phyloP scores from a whole-genome alignment of 192 early-diverging fungal species.

The Coemansia sp. region DNA sequence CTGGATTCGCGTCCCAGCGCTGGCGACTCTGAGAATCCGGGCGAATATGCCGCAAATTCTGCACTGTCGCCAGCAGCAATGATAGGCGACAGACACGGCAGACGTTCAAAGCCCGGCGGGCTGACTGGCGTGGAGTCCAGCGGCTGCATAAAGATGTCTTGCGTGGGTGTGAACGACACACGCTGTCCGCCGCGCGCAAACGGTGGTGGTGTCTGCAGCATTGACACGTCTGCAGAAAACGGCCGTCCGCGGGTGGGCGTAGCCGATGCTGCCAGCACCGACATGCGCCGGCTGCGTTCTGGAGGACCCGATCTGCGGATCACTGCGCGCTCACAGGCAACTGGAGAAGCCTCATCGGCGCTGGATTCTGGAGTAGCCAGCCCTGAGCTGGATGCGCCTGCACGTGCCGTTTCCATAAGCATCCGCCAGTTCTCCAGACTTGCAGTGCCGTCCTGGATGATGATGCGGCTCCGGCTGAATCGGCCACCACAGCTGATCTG shows the following conservation, averaged over 20 bases:
- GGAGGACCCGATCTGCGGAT: background rate
- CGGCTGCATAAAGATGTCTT: slow-evolving; percentile 37
- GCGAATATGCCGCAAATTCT: slow-evolving; percentile 37
- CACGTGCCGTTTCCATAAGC: slow-evolving; percentile 36
- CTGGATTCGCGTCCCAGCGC: background rate
- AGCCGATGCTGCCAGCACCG: background rate
- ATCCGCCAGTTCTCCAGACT: slow-evolving; percentile 37
- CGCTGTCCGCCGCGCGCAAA: slow-evolving; percentile 9
- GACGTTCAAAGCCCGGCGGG: slow-evolving; percentile 1
- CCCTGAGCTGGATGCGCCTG: slow-evolving; percentile 1
- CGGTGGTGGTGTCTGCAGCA: slow-evolving; percentile 32
- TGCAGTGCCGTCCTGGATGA: slow-evolving; percentile 34
- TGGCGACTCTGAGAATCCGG: slow-evolving; percentile 28
- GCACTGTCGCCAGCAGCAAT: slow-evolving; percentile 2
- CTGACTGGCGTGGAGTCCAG: slow-evolving; percentile 17
- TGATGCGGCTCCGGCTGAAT: slow-evolving; percentile 42
- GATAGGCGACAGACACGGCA: slow-evolving; percentile 1
- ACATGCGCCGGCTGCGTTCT: background rate
- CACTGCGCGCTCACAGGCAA: background rate
- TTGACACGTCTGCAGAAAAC: slow-evolving; percentile 42
- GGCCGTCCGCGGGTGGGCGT: slow-evolving; percentile 32
- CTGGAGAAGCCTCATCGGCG: slow-evolving; percentile 22
- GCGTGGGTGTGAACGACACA: slow-evolving; percentile 26
- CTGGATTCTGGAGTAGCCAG: slow-evolving; percentile 44
- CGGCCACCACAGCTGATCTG: slow-evolving; percentile 37